Percentiles rank a stretch among this genome's conserved stretches.
phyloP scores from a whole-genome alignment of 495 filamentous ascomycete genomes.

The Lasiosphaeris hirsuta region DNA sequence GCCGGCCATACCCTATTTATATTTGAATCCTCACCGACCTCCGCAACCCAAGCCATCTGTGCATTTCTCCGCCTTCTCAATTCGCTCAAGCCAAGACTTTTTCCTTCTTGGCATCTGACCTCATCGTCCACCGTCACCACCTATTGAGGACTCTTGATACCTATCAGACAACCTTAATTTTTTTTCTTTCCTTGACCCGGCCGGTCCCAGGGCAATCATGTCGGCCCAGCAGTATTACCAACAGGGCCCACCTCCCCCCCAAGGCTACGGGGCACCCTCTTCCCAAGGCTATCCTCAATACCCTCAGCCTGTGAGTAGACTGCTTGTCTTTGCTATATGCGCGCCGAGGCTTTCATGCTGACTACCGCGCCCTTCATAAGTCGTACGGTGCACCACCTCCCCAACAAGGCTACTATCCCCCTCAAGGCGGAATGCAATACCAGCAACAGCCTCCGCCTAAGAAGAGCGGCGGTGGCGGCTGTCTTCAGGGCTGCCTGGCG shows the following conservation, averaged over 20 bases:
- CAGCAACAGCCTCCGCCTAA: conserved; percentile 57
- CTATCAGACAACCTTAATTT: no score
- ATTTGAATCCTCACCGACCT: no score
- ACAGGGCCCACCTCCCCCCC: conserved; percentile 20
- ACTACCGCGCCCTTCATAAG: not conserved
- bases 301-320: conserved; percentile 26
- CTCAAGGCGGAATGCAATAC: conserved; percentile 45
- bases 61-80: not conserved
- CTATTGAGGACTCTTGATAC: no score
- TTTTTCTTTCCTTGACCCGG: no score
- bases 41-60: not conserved
- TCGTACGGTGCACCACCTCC: conserved; percentile 14
- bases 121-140: no score
- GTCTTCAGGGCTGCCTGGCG: conserved; percentile 63
- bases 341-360: not conserved
- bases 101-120: no score
- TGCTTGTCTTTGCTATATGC: not conserved
- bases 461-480: conserved; percentile 54
- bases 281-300: conserved; percentile 27
- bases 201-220: conserved; percentile 14
- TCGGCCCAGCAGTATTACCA: conserved; percentile 35
- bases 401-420: conserved; percentile 31
- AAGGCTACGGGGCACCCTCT: conserved; percentile 16
- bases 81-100: not conserved
- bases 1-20: no score